Conservation (phyloP, 2,329 filamentous ascomycete species). For the Colletotrichum sp. region DNA sequence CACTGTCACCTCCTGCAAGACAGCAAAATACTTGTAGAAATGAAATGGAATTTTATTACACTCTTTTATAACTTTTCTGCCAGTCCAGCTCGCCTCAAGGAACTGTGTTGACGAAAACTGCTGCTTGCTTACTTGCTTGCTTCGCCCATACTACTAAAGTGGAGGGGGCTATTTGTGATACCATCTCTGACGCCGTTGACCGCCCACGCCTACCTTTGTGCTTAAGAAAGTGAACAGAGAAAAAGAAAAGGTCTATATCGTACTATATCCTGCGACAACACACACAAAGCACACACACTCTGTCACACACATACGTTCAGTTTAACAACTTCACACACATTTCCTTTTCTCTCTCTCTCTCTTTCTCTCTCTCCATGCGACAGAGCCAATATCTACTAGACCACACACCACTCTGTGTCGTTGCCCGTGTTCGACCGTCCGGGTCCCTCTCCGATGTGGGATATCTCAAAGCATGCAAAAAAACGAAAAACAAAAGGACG, state of each 20-base stretch:
- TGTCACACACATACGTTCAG: background rate
- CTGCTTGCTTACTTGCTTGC: background rate
- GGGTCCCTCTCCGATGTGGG: background rate
- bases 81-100: background rate
- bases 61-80: background rate
- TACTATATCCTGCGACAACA: background rate
- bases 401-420: background rate
- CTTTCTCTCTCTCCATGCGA: background rate
- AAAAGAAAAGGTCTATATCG: slow-evolving; percentile 5
- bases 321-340: background rate
- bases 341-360: background rate
- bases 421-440: background rate
- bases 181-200: background rate
- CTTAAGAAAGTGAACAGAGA: background rate
- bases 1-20: too few relatives aligned
- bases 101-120: background rate
- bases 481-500: background rate
- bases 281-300: background rate
- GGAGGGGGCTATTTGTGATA: background rate
- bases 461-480: background rate
- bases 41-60: background rate
- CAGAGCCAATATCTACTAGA: background rate
- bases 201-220: background rate
- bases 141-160: background rate
- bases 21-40: background rate